These are phyloP conservation scores for Botryobasidium botryosum DNA, from an alignment of 768 basidiomycete species.

Conservation along the genomic window DNA sequence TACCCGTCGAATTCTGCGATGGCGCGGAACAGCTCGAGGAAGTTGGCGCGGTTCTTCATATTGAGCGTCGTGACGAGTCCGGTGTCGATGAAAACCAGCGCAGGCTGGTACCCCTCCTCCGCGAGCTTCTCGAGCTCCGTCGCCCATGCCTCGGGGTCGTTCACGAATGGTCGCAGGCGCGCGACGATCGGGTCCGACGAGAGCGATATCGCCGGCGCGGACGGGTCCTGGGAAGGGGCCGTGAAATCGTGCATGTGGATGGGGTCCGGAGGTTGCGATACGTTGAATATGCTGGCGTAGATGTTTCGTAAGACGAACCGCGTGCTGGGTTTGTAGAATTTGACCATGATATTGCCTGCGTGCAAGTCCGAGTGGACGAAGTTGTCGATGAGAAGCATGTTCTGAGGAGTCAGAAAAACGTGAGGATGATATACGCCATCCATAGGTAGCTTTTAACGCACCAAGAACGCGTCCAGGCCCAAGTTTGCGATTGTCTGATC, in stretches of 20 bases:
- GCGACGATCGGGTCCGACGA: constrained; percentile 38
- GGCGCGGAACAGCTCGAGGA: constrained; percentile 90
- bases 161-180: constrained; percentile 41
- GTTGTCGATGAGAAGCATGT: constrained; percentile 96
- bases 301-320: constrained; percentile 43
- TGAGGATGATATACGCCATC: constrained; percentile 4
- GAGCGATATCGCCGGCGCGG: too few relatives aligned
- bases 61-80: constrained; percentile 85
- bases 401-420: constrained; percentile 33
- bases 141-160: constrained; percentile 44
- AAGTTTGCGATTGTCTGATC: constrained; percentile 80
- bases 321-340: constrained; percentile 73
- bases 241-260: constrained; percentile 1
- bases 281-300: constrained; percentile 34
- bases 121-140: constrained; percentile 45
- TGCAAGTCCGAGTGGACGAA: constrained; percentile 89
- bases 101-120: constrained; percentile 68
- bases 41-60: constrained; percentile 70
- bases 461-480: constrained; percentile 89
- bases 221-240: constrained; percentile 12
- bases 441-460: constrained; percentile 22
- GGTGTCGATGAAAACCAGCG: constrained; percentile 91
- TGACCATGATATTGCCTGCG: constrained; percentile 95
- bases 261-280: constrained; percentile 18
- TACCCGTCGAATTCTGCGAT: constrained; percentile 97